Evolutionary conservation across 2,329 filamentous ascomycete genomes (phyloP).

Genomic region (Fusarium secorum): DNA sequence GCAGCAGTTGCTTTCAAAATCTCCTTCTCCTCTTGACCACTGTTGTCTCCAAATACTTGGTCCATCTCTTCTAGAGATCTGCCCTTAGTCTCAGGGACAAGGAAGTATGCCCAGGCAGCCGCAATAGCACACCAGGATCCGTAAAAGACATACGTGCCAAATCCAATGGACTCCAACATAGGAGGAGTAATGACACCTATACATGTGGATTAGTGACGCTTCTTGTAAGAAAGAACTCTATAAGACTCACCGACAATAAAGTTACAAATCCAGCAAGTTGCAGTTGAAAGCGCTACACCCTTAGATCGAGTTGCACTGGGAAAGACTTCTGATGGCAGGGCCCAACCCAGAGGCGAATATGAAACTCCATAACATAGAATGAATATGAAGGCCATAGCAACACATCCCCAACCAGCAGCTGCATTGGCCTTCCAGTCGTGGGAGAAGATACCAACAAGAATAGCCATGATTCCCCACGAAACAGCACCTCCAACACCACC

Average conservation of each 20-base stretch:
- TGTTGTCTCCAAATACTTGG: conserved; percentile 65
- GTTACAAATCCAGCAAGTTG: not conserved
- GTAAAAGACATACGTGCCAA: not conserved
- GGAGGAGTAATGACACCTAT: not conserved
- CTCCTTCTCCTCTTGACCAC: conserved; percentile 7
- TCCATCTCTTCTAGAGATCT: conserved; percentile 64
- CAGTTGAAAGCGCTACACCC: not conserved
- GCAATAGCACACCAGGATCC: not conserved
- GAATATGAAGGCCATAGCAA: not conserved
- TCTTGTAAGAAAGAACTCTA: not conserved
- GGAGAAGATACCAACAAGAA: conserved; percentile 50
- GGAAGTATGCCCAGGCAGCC: conserved; percentile 68
- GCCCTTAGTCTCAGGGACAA: conserved; percentile 68
- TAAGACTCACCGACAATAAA: not conserved
- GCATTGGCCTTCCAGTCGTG: not conserved
- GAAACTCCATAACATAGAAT: not conserved
- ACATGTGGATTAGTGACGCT: not conserved
- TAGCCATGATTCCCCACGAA: conserved; percentile 61
- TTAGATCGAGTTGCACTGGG: not conserved
- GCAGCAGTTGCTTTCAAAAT: not conserved
- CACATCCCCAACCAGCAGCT: not conserved
- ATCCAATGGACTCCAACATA: not conserved
- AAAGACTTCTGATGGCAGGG: not conserved
- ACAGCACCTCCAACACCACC: conserved; percentile 47
- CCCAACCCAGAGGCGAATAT: not conserved